Percentiles rank a stretch among this genome's conserved stretches.
These are phyloP conservation scores for Elsinoe batatas DNA, from an alignment of 2,329 filamentous ascomycete genomes.

Conservation along the genomic window DNA sequence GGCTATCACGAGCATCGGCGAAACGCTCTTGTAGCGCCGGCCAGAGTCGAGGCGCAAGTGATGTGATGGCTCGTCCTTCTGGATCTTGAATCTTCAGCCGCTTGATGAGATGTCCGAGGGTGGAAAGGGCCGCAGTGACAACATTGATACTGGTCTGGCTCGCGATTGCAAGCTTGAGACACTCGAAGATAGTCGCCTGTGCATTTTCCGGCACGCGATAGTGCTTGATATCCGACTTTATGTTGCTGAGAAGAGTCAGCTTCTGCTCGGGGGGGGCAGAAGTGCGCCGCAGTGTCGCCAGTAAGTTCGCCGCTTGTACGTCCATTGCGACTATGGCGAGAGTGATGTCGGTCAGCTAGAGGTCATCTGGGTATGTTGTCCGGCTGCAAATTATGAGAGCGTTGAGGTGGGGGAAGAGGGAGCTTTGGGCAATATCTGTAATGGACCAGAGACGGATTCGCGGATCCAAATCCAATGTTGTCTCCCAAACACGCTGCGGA, in stretches of 20 bases:
- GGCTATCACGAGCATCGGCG: constrained; percentile 79
- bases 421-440: not conserved
- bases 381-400: not conserved
- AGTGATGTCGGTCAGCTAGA: not conserved
- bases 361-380: not conserved
- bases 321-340: constrained; percentile 39
- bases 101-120: constrained; percentile 77
- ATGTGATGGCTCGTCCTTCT: constrained; percentile 55
- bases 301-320: constrained; percentile 44
- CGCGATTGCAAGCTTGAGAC: constrained; percentile 61
- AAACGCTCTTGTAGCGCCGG: constrained; percentile 73
- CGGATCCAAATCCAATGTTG: constrained; percentile 6
- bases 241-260: constrained; percentile 55
- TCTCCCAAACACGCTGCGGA: constrained; percentile 12
- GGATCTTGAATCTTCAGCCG: constrained; percentile 77
- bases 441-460: not conserved
- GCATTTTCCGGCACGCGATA: constrained; percentile 71
- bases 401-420: constrained; percentile 5
- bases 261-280: constrained; percentile 61
- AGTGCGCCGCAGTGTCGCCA: constrained; percentile 48
- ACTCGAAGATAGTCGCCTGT: constrained; percentile 70
- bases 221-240: constrained; percentile 85
- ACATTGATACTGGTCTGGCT: constrained; percentile 65
- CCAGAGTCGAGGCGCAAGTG: constrained; percentile 58
- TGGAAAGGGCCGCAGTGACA: constrained; percentile 74